phyloP scores from a whole-genome alignment of 208 protist species.

The Spongospora subterranea region DNA sequence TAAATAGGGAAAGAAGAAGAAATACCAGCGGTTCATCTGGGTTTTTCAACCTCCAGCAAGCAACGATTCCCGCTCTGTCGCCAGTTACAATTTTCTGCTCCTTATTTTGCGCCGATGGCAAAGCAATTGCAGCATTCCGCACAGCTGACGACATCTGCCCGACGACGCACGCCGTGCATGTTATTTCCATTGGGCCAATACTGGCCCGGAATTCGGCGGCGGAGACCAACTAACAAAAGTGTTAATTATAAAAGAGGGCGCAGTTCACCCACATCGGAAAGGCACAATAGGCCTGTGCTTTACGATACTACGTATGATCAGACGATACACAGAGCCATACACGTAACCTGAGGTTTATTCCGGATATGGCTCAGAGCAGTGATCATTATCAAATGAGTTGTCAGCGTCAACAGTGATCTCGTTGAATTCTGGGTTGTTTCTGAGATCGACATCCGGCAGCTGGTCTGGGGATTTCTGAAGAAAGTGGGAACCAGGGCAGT shows the following conservation, averaged over 20 bases:
- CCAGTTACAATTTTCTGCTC: conserved; percentile 43
- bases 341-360: no score
- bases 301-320: no score
- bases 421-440: background rate
- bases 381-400: no score
- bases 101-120: conserved; percentile 19
- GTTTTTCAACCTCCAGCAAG: conserved; percentile 45
- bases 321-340: no score
- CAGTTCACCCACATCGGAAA: no score
- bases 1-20: background rate
- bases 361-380: no score
- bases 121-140: background rate
- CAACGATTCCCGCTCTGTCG: conserved; percentile 20
- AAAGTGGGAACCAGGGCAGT: background rate
- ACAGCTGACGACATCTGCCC: conserved; percentile 47
- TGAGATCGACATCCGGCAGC: background rate
- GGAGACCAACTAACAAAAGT: no score
- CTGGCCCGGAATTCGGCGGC: no score
- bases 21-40: background rate
- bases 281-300: no score
- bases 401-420: no score
- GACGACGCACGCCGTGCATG: background rate
- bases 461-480: background rate
- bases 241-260: no score
- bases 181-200: no score